These are phyloP conservation scores for Rhamnella rubrinervis DNA, from an alignment of 331 rosid genomes.

Conservation along the genomic window DNA sequence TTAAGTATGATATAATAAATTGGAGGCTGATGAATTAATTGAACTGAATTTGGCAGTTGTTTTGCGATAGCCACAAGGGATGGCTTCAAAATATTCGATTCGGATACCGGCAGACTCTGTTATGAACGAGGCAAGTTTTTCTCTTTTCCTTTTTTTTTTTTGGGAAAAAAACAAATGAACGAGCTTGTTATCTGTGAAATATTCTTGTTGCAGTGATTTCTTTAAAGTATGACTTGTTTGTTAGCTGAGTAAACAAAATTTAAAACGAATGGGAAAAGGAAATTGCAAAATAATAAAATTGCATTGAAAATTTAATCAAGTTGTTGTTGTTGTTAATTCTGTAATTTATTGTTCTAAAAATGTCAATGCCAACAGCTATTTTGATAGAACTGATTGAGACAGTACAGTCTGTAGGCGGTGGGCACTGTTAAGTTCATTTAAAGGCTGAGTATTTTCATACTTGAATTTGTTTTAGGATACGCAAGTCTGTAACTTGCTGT, in stretches of 20 bases:
- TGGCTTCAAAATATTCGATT: conserved; percentile 79
- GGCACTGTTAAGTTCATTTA: no score
- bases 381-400: no score
- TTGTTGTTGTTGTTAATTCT: no score
- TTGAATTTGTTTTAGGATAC: no score
- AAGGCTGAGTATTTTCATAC: no score
- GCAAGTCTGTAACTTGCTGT: no score
- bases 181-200: neutral
- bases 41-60: conserved; percentile 45
- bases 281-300: neutral
- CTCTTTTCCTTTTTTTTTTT: neutral
- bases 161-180: neutral
- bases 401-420: no score
- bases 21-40: neutral
- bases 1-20: neutral
- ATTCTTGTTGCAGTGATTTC: neutral
- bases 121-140: conserved; percentile 57
- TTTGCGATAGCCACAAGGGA: conserved; percentile 80
- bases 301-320: no score
- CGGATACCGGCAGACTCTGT: conserved; percentile 70
- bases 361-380: no score
- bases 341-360: no score
- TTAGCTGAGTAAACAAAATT: neutral
- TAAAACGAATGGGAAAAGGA: neutral
- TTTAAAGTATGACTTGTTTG: neutral